Evolutionary conservation across 805 yeast species (phyloP).

Genomic region (Wickerhamomyces sydowiorum): DNA sequence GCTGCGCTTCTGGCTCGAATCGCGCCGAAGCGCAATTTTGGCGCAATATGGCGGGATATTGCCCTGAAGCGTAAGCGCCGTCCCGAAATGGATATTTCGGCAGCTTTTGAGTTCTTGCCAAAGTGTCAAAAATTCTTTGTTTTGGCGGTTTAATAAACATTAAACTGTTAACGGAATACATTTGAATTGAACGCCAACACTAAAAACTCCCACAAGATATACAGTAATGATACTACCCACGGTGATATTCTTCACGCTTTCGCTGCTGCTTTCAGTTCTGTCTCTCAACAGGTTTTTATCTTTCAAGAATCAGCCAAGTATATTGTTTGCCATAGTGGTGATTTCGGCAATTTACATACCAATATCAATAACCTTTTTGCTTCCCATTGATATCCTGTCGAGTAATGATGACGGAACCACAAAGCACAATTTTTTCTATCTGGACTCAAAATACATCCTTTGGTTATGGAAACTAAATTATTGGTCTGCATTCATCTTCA

Average conservation of each 20-base stretch:
- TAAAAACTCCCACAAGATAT: background rate
- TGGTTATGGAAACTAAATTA: constrained; percentile 68
- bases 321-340: constrained; percentile 15
- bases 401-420: constrained; percentile 26
- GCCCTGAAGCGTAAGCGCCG: no score
- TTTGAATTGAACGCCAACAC: background rate
- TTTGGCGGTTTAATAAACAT: no score
- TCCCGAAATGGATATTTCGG: no score
- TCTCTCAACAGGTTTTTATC: constrained; percentile 16
- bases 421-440: constrained; percentile 32
- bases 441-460: constrained; percentile 44
- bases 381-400: constrained; percentile 71
- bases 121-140: no score
- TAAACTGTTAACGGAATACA: background rate
- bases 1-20: no score
- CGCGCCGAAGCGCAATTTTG: no score
- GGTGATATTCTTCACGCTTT: constrained; percentile 10
- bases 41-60: no score
- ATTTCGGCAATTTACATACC: constrained; percentile 67
- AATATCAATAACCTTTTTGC: constrained; percentile 61
- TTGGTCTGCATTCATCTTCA: constrained; percentile 75
- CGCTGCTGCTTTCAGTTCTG: constrained; percentile 14
- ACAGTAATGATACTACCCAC: constrained; percentile 16
- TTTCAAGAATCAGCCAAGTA: constrained; percentile 16
- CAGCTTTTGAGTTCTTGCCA: no score